phyloP scores from a whole-genome alignment of 768 basidiomycete genomes.

The Collybia sp. region DNA sequence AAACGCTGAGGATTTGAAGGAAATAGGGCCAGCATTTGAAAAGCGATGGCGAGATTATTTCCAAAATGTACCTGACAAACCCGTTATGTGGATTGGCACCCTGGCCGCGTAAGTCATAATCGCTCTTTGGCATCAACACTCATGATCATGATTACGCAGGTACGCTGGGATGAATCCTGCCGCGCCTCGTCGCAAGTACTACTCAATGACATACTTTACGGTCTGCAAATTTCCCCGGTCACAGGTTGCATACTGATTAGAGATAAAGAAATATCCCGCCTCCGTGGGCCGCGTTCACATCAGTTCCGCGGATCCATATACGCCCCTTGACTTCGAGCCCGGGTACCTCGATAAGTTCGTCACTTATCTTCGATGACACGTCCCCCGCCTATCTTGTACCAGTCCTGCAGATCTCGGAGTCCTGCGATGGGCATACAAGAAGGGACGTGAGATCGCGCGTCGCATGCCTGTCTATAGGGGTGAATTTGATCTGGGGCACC shows the following conservation, averaged over 20 bases:
- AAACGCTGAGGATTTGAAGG: conserved; percentile 38
- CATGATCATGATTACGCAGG: conserved; percentile 13
- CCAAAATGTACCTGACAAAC: conserved; percentile 48
- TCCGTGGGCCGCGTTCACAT: conserved; percentile 48
- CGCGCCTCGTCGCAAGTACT: conserved; percentile 21
- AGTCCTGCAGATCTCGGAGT: conserved; percentile 40
- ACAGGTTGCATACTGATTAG: conserved; percentile 6
- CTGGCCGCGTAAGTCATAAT: conserved; percentile 34
- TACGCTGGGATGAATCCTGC: conserved; percentile 12
- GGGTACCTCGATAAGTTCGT: conserved; percentile 40
- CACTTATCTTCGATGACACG: neutral
- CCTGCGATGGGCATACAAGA: conserved; percentile 52
- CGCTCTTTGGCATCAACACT: conserved; percentile 12
- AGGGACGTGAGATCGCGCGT: conserved; percentile 45
- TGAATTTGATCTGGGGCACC: conserved; percentile 28
- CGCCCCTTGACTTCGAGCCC: conserved; percentile 39
- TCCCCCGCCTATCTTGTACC: neutral
- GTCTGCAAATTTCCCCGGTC: conserved; percentile 12
- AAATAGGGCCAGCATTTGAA: conserved; percentile 45
- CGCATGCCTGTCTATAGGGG: conserved; percentile 45
- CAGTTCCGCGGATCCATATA: conserved; percentile 32
- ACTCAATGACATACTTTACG: conserved; percentile 13
- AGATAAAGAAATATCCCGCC: conserved; percentile 38
- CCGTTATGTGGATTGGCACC: conserved; percentile 39
- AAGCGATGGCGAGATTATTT: conserved; percentile 48